Percentiles rank a stretch among this genome's conserved stretches.
Conservation (phyloP, 2,329 filamentous ascomycete species). For the Sporothrix globosa region DNA sequence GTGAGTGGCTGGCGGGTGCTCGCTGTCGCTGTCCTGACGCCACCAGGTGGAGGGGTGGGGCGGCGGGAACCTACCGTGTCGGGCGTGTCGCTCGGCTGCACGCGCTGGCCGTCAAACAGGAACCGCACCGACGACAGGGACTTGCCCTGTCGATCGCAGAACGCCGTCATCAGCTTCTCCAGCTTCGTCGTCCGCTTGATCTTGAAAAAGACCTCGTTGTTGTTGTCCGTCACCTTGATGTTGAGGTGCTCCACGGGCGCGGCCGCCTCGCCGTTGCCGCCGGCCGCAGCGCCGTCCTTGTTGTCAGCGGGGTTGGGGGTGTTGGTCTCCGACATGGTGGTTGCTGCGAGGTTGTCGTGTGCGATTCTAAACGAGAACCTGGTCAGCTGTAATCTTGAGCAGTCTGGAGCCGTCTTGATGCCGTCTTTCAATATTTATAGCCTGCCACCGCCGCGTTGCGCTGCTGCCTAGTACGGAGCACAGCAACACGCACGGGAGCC, state of each 20-base stretch:
- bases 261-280: constrained; percentile 46
- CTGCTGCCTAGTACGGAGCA: no score
- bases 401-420: neutral
- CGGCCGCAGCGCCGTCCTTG: constrained; percentile 38
- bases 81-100: constrained; percentile 85
- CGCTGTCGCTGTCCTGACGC: neutral
- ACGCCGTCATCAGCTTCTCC: constrained; percentile 97
- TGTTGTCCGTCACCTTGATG: constrained; percentile 99
- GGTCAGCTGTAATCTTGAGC: neutral
- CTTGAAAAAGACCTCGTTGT: constrained; percentile 99
- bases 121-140: constrained; percentile 82
- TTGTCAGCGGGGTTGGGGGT: constrained; percentile 30
- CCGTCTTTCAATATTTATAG: neutral
- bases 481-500: no score
- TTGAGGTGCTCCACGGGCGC: constrained; percentile 76
- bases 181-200: constrained; percentile 96
- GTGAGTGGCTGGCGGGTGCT: neutral
- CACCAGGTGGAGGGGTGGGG: no score
- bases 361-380: no score
- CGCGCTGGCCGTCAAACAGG: constrained; percentile 92
- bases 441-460: no score
- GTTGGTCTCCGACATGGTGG: constrained; percentile 54
- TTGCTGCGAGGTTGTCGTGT: neutral
- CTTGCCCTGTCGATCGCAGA: constrained; percentile 96
- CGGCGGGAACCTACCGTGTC: constrained; percentile 71